These are phyloP conservation scores for Hortiboletus flavorubellus DNA, from an alignment of 768 basidiomycete genomes.

Conservation along the genomic window DNA sequence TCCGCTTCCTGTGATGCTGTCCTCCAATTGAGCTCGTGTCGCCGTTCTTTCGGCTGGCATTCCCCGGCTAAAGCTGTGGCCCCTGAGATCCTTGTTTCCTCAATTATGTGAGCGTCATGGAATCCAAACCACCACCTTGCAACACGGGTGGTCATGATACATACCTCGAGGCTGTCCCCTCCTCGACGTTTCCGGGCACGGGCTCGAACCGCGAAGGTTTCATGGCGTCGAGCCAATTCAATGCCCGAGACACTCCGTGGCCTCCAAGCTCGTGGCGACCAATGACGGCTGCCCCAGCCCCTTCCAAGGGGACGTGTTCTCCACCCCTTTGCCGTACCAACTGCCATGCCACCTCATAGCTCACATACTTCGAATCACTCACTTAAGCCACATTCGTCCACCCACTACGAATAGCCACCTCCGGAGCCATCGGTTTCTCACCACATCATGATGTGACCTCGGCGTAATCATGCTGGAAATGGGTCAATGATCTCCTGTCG, in stretches of 20 bases:
- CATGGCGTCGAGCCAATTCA: constrained; percentile 16
- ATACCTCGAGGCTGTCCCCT: constrained; percentile 13
- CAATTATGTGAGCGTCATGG: constrained; percentile 3
- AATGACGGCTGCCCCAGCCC: not conserved
- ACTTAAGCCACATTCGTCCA: constrained; percentile 14
- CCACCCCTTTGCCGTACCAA: constrained; percentile 1
- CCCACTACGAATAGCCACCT: not conserved
- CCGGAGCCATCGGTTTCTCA: constrained; percentile 17
- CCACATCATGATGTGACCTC: constrained; percentile 11
- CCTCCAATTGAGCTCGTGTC: constrained; percentile 20
- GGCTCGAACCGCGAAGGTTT: constrained; percentile 30
- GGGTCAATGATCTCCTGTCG: constrained; percentile 15
- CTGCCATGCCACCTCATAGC: constrained; percentile 14
- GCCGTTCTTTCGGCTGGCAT: constrained; percentile 12
- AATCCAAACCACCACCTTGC: constrained; percentile 7
- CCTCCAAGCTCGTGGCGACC: constrained; percentile 1
- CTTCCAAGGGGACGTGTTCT: not conserved
- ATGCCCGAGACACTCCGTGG: constrained; percentile 34
- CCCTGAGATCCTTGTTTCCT: constrained; percentile 7
- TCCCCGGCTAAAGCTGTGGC: constrained; percentile 6
- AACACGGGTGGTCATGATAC: not conserved
- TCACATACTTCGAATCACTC: constrained; percentile 4
- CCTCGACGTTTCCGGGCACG: not conserved
- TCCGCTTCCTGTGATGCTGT: constrained; percentile 24
- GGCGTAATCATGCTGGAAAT: constrained; percentile 21